Evolutionary conservation across 2,329 filamentous ascomycete genomes (phyloP).

Genomic region (Colletotrichum lindemuthianum): DNA sequence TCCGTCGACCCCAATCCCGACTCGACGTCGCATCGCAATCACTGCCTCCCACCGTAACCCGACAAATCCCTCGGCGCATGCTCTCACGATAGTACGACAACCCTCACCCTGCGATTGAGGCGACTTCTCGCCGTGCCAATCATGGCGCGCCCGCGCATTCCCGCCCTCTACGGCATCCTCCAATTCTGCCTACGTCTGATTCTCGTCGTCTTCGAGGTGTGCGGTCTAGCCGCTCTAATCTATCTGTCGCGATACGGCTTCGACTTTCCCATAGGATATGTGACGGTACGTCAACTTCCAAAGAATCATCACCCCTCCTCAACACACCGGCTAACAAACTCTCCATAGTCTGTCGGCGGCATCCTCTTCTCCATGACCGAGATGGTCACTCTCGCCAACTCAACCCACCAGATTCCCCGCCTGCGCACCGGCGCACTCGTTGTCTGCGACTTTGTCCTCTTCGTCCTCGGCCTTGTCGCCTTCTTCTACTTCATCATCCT

Average conservation of each 20-base stretch:
- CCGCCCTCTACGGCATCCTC: slow-evolving; percentile 36
- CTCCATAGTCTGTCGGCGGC: slow-evolving; percentile 45
- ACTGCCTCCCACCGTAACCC: neutral
- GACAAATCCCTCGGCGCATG: slow-evolving; percentile 13
- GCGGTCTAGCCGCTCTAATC: slow-evolving; percentile 36
- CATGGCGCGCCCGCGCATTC: slow-evolving; percentile 37
- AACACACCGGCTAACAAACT: neutral
- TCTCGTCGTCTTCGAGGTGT: slow-evolving; percentile 37
- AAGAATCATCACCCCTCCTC: neutral
- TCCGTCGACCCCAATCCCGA: neutral
- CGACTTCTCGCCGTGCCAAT: slow-evolving; percentile 5
- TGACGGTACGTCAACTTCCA: slow-evolving; percentile 20
- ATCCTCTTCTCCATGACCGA: slow-evolving; percentile 55
- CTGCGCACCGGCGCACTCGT: slow-evolving; percentile 35
- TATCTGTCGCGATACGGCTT: slow-evolving; percentile 34
- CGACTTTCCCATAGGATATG: slow-evolving; percentile 34
- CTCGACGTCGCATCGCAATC: neutral
- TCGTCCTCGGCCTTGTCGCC: slow-evolving; percentile 37
- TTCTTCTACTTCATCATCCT: slow-evolving; percentile 38
- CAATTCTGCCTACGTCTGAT: slow-evolving; percentile 37
- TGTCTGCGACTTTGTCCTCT: slow-evolving; percentile 35
- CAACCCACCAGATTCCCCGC: slow-evolving; percentile 36
- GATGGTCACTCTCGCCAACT: slow-evolving; percentile 37
- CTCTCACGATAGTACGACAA: slow-evolving; percentile 20
- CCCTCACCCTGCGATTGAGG: slow-evolving; percentile 11